Base-by-base conservation (phyloP, 148 eudicot genomes). In the Linanthus parryae region DNA sequence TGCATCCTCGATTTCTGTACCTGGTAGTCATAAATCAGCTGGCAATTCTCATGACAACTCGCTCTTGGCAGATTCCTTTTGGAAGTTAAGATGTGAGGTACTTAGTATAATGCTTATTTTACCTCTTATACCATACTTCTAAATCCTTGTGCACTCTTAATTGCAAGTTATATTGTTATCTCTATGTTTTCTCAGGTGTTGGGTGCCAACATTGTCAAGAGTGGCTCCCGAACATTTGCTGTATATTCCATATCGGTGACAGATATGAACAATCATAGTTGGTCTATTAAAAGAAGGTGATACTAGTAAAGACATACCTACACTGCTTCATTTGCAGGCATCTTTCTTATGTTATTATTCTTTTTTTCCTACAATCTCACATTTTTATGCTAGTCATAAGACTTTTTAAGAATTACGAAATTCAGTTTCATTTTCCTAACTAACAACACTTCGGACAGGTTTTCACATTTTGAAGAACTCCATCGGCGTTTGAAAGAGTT, bases 261-360 rank as follows among this genome's bases (percentile, higher is more conserved):
- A 31, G 99, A 92, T 70, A 74, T 81, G 37, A 75, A 87, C 52
- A 82, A 75, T 21, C 72, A 77, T 57, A 84, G 82, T 59, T 92
- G 99, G 99, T 88, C 95, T 33, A 92, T 92, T 59, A 92, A 92
- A 73, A 84, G 99, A 84, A 92, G 99, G 99, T 92, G 62, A n/a
- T n/a, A n/a, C n/a, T n/a, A n/a, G n/a, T n/a, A n/a, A n/a, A n/a
- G n/a, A n/a, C n/a, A n/a, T n/a, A n/a, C n/a, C n/a, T n/a, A n/a
- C n/a, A n/a, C n/a, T n/a, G n/a, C n/a, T n/a, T n/a, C n/a, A n/a
- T n/a, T n/a, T n/a, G n/a, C n/a, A n/a, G n/a, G n/a, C n/a, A n/a
- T n/a, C n/a, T n/a, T n/a, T n/a, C n/a, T n/a, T n/a, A n/a, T n/a
- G n/a, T n/a, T n/a, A n/a, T n/a, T n/a, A n/a, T n/a, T n/a, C n/a